A percentile compares a stretch with the other conserved stretches of the same genome.
These are phyloP conservation scores for Theileria parva DNA, from an alignment of 169 alveolate species.

Conservation along the genomic window DNA sequence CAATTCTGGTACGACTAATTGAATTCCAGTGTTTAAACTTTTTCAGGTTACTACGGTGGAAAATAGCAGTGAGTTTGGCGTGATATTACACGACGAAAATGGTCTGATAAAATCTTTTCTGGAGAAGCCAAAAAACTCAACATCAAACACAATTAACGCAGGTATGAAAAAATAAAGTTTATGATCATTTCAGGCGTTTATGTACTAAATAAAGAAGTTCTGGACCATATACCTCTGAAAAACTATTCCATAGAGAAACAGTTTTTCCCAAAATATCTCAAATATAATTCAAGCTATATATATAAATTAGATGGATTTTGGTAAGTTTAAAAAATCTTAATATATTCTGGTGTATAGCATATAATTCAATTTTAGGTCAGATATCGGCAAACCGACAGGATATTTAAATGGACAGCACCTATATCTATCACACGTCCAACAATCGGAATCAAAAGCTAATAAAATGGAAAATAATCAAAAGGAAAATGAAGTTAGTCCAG, in stretches of 20 bases:
- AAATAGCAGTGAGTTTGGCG: slow-evolving; percentile 97
- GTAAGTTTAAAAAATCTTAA: slow-evolving; percentile 54
- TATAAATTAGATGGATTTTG: slow-evolving; percentile 80
- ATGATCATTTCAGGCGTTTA: slow-evolving; percentile 84
- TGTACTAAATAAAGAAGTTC: slow-evolving; percentile 81
- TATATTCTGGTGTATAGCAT: neutral
- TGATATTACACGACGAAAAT: slow-evolving; percentile 87
- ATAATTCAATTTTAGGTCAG: slow-evolving; percentile 49
- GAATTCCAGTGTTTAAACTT: neutral
- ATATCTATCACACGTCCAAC: slow-evolving; percentile 31
- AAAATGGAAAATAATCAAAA: neutral
- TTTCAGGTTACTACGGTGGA: slow-evolving; percentile 87
- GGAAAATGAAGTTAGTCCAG: neutral
- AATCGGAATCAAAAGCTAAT: neutral
- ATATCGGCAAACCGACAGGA: slow-evolving; percentile 74
- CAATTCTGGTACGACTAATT: slow-evolving; percentile 73
- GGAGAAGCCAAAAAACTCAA: slow-evolving; percentile 92
- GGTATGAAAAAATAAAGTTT: slow-evolving; percentile 47
- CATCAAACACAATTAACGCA: slow-evolving; percentile 88
- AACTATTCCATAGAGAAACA: slow-evolving; percentile 93
- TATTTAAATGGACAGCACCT: slow-evolving; percentile 69
- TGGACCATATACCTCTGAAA: slow-evolving; percentile 85
- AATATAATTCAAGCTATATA: slow-evolving; percentile 73
- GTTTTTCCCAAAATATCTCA: slow-evolving; percentile 93
- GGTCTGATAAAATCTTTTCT: slow-evolving; percentile 86